A percentile compares a stretch with the other conserved stretches of the same genome.
These are phyloP conservation scores for Fusarium stilboides DNA, from an alignment of 2,329 filamentous ascomycete species.

Conservation along the genomic window DNA sequence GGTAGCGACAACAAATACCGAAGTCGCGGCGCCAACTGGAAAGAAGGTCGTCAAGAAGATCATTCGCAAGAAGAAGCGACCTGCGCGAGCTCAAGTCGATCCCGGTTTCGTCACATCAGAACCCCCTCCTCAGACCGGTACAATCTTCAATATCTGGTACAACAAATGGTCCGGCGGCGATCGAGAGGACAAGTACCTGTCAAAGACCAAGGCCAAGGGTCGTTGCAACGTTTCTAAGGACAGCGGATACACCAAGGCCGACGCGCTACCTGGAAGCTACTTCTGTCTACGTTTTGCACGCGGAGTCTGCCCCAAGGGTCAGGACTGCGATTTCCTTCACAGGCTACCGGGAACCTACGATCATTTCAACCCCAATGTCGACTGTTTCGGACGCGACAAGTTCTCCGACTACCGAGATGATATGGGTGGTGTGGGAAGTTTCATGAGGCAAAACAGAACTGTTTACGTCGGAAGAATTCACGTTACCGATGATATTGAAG, in stretches of 20 bases:
- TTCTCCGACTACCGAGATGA: constrained; percentile 94
- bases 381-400: constrained; percentile 91
- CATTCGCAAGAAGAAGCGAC: constrained; percentile 89
- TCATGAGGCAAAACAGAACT: constrained; percentile 93
- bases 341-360: constrained; percentile 89
- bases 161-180: constrained; percentile 99
- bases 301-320: constrained; percentile 86
- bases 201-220: constrained; percentile 84
- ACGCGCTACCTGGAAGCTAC: constrained; percentile 83
- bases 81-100: constrained; percentile 92
- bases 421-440: constrained; percentile 96
- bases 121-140: constrained; percentile 91
- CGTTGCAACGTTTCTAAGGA: constrained; percentile 90
- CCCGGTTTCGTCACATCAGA: constrained; percentile 85
- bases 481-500: constrained; percentile 96
- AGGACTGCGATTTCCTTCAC: constrained; percentile 95
- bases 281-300: constrained; percentile 95
- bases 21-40: constrained; percentile 63
- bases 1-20: constrained; percentile 58
- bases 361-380: constrained; percentile 92
- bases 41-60: constrained; percentile 87
- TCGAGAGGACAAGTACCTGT: constrained; percentile 90
- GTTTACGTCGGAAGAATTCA: constrained; percentile 95
- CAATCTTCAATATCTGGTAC: constrained; percentile 97
- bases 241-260: constrained; percentile 83